Evolutionary conservation across 1,284 basidiomycete species (phyloP).

Genomic region (Fomitopsis schrenkii): DNA sequence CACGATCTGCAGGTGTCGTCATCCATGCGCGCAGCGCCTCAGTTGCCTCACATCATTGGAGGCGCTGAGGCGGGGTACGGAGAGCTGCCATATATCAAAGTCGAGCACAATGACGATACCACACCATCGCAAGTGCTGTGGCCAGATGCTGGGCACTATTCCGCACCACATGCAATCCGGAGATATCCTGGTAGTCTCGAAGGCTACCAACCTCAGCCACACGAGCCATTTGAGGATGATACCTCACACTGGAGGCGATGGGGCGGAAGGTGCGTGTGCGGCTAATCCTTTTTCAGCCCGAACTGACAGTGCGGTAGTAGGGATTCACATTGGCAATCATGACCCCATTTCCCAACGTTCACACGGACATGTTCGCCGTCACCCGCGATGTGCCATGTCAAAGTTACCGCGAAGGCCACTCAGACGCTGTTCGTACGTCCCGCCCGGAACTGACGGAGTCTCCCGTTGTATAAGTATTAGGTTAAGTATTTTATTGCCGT

Average conservation of each 20-base stretch:
- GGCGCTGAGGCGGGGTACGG: not conserved
- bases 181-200: not conserved
- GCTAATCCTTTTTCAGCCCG: not conserved
- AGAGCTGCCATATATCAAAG: not conserved
- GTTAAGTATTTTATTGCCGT: not conserved
- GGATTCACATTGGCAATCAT: not conserved
- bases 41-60: not conserved
- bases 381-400: not conserved
- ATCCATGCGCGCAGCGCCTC: not conserved
- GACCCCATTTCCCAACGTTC: not conserved
- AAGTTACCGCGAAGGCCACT: not conserved
- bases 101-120: not conserved
- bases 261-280: not conserved
- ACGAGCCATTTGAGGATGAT: not conserved
- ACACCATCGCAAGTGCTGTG: not conserved
- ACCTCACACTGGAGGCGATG: not conserved
- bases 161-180: not conserved
- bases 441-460: not conserved
- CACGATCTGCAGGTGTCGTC: not conserved
- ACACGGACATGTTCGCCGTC: not conserved
- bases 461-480: not conserved
- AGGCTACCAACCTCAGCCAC: not conserved
- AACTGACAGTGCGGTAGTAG: not conserved
- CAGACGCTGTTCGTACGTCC: not conserved
- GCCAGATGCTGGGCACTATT: not conserved